phyloP scores from a whole-genome alignment of 768 basidiomycete species.

The Lanmaoa pseudosensibilis region DNA sequence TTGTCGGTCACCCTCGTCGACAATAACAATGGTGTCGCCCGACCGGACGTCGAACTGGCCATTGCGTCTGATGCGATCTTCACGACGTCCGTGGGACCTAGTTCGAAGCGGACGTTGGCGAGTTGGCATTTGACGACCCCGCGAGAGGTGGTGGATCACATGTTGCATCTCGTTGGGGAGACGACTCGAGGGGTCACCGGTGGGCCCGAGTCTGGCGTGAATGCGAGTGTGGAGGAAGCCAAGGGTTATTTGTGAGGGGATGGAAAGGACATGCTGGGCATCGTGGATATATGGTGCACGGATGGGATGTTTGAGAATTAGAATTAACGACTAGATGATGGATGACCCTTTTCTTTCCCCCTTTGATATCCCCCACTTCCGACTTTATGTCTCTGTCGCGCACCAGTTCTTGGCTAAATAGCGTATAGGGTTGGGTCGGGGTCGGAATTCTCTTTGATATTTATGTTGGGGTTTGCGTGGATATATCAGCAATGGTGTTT shows the following conservation, averaged over 20 bases:
- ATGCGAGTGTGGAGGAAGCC: background rate
- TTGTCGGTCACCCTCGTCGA: conserved; percentile 46
- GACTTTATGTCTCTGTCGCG: too few species aligned
- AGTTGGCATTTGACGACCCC: conserved; percentile 92
- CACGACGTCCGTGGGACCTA: conserved; percentile 91
- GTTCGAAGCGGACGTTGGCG: conserved; percentile 85
- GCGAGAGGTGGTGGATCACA: conserved; percentile 79
- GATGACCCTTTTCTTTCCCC: too few species aligned
- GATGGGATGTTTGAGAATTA: too few species aligned
- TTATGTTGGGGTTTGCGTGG: too few species aligned
- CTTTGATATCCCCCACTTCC: too few species aligned
- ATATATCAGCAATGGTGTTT: too few species aligned
- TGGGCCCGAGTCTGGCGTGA: background rate
- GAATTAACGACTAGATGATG: too few species aligned
- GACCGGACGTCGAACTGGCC: conserved; percentile 56
- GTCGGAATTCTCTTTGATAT: too few species aligned
- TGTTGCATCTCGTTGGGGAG: conserved; percentile 60
- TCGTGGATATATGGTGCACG: too few species aligned
- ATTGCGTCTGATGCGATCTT: conserved; percentile 74
- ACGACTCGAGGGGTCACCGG: background rate
- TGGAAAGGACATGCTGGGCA: too few species aligned
- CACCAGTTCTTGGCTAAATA: too few species aligned
- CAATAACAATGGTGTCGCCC: conserved; percentile 17
- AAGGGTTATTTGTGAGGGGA: conserved; percentile 23
- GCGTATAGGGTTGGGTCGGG: too few species aligned